phyloP scores from a whole-genome alignment of 148 eudicot species.

The Beta vulgaris region DNA sequence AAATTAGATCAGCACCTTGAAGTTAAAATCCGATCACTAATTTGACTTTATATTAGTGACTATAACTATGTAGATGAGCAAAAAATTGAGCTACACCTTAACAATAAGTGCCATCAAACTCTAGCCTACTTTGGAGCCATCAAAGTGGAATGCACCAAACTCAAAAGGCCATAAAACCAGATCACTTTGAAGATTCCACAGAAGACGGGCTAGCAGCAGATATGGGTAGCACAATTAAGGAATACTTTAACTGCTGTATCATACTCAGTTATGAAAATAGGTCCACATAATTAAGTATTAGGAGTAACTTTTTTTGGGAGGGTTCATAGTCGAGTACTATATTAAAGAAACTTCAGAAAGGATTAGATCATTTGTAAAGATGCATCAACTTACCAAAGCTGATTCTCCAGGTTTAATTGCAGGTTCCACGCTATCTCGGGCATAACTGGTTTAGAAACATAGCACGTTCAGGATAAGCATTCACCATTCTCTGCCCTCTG shows the following conservation, averaged over 20 bases:
- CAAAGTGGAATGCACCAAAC: background rate
- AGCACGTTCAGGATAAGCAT: background rate
- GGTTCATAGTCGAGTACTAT: too few relatives aligned
- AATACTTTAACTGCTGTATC: background rate
- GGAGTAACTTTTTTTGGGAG: too few relatives aligned
- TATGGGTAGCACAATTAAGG: background rate
- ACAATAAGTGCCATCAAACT: background rate
- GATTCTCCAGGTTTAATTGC: conserved; percentile 87
- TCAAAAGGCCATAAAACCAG: background rate
- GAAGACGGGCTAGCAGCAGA: background rate
- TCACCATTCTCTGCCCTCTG: too few relatives aligned
- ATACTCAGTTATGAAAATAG: background rate
- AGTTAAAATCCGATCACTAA: too few relatives aligned
- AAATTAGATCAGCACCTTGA: too few relatives aligned
- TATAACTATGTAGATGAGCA: background rate
- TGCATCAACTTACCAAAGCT: conserved; percentile 57
- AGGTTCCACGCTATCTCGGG: conserved; percentile 84
- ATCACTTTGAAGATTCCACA: background rate
- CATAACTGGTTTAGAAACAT: conserved; percentile 56
- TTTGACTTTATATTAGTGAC: too few relatives aligned
- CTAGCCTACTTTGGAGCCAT: background rate
- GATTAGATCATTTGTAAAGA: background rate
- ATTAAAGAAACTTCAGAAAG: background rate
- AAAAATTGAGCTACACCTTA: background rate
- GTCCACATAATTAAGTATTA: background rate